These are phyloP conservation scores for Bothriochloa decipiens DNA, from an alignment of 176 grass and related monocot genomes.

Conservation along the genomic window DNA sequence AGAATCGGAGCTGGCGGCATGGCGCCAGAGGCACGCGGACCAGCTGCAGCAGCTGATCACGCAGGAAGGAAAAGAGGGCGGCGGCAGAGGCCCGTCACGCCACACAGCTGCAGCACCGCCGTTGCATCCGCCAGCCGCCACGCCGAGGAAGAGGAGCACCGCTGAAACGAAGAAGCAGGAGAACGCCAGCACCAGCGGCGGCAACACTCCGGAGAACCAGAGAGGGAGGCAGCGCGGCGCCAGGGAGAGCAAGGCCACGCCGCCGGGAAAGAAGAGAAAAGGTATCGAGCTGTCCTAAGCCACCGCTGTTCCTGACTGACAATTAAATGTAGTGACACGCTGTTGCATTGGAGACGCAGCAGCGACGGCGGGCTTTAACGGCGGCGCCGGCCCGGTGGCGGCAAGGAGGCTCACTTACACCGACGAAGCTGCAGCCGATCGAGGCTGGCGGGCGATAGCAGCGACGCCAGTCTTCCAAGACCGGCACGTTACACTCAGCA, in stretches of 20 bases:
- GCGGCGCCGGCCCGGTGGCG: not conserved
- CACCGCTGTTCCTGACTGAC: not conserved
- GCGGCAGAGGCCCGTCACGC: not conserved
- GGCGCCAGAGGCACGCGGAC: constrained; percentile 46
- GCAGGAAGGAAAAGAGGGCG: not conserved
- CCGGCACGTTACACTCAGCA: not conserved
- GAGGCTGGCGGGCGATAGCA: not conserved
- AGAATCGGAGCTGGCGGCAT: constrained; percentile 46
- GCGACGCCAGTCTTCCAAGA: constrained; percentile 4
- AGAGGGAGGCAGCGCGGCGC: constrained; percentile 24
- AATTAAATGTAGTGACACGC: not conserved
- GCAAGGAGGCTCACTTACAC: constrained; percentile 44
- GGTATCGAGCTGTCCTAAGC: not conserved
- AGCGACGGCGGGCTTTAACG: not conserved
- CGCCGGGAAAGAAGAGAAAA: constrained; percentile 45
- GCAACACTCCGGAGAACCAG: not conserved
- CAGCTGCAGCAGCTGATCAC: constrained; percentile 24
- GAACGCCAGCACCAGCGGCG: not conserved
- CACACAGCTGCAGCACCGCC: not conserved
- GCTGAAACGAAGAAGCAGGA: not conserved
- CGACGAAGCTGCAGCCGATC: not conserved
- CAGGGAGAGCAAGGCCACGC: constrained; percentile 17
- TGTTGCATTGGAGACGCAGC: not conserved
- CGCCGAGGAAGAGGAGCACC: constrained; percentile 33
- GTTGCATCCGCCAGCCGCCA: not conserved